Evolutionary conservation across 2,329 filamentous ascomycete genomes (phyloP).

Genomic region (Fusarium sp.): DNA sequence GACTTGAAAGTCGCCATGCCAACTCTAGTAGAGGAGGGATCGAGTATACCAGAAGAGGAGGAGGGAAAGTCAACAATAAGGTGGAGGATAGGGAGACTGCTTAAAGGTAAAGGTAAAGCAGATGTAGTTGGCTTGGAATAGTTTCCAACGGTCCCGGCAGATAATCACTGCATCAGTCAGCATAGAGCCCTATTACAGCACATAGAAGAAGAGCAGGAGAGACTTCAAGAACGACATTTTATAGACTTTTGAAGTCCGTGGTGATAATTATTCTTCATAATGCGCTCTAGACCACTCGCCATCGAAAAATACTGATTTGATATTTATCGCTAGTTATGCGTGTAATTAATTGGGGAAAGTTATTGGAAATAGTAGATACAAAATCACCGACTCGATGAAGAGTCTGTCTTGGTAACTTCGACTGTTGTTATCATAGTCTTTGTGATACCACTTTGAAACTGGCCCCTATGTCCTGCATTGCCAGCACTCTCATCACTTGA

Average conservation of each 20-base stretch:
- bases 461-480: neutral
- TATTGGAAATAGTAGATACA: neutral
- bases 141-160: neutral
- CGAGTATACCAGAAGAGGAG: neutral
- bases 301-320: neutral
- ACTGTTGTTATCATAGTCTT: conserved; percentile 45
- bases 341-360: too few species aligned
- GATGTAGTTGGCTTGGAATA: neutral
- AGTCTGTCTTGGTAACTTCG: conserved; percentile 19
- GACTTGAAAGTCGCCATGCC: neutral
- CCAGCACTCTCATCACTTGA: conserved; percentile 40
- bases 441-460: conserved; percentile 34
- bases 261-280: neutral
- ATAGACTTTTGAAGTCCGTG: too few species aligned
- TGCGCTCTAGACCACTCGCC: neutral
- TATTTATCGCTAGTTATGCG: neutral
- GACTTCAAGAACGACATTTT: too few species aligned
- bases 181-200: neutral
- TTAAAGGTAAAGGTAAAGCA: neutral
- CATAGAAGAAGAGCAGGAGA: neutral
- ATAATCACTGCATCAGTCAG: neutral
- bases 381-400: neutral
- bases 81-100: neutral
- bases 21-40: neutral
- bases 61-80: neutral